A percentile compares a stretch with the other conserved stretches of the same genome.
phyloP scores from a whole-genome alignment of 257 asterid genomes.

The Fraxinus cuspidata region DNA sequence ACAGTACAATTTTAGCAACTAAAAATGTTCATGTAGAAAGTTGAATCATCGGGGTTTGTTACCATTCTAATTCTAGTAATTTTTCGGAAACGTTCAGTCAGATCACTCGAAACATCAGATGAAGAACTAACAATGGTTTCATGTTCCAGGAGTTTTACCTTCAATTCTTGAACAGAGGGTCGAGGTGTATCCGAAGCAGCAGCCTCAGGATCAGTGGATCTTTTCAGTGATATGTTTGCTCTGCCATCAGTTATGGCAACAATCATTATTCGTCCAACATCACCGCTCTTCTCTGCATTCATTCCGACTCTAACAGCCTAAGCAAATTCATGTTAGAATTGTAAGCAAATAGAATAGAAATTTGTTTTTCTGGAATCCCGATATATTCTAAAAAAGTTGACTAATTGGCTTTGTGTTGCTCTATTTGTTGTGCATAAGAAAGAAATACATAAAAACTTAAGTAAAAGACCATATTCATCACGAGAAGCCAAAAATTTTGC shows the following conservation, averaged over 20 bases:
- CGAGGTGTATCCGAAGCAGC: constrained; percentile 67
- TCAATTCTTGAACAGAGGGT: constrained; percentile 84
- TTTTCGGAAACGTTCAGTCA: background rate
- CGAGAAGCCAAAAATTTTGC: background rate
- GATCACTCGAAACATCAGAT: background rate
- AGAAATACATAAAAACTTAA: background rate
- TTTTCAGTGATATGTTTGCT: constrained; percentile 91
- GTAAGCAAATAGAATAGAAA: background rate
- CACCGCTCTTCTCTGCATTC: constrained; percentile 98
- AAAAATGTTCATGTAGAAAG: background rate
- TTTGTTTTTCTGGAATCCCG: background rate
- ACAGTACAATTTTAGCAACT: background rate
- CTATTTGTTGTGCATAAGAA: background rate
- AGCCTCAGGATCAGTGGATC: constrained; percentile 85
- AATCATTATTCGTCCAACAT: constrained; percentile 95
- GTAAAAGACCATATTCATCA: background rate
- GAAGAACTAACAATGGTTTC: background rate
- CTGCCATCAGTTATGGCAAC: constrained; percentile 97
- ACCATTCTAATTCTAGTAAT: background rate
- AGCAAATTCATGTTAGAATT: background rate
- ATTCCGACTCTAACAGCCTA: constrained; percentile 98
- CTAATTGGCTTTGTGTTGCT: background rate
- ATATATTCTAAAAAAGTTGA: background rate
- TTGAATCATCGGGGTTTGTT: background rate
- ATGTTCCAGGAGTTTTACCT: constrained; percentile 40